A percentile compares a stretch with the other conserved stretches of the same genome.
Evolutionary conservation across 2,329 filamentous ascomycete genomes (phyloP).

Genomic region (Decorospora gaudefroyi): DNA sequence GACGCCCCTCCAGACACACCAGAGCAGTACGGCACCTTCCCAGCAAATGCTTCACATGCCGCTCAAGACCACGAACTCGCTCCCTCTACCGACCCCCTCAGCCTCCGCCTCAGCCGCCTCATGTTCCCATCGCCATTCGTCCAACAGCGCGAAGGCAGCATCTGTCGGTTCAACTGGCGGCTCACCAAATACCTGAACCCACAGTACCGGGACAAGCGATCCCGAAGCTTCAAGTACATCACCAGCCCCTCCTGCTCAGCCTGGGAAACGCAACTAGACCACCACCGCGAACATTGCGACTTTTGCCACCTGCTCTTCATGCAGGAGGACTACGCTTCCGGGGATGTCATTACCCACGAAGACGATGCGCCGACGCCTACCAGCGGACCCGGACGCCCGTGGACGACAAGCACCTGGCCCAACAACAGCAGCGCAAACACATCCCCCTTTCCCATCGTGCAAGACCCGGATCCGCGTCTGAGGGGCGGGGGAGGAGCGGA

Average conservation of each 20-base stretch:
- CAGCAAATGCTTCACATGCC: no score
- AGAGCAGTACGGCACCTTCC: not conserved
- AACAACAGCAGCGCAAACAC: not conserved
- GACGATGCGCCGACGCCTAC: slow-evolving; percentile 4
- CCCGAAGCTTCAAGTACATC: slow-evolving; percentile 1
- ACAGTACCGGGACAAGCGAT: not conserved
- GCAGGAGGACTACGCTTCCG: not conserved
- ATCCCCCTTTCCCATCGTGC: not conserved
- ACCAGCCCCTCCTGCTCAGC: not conserved
- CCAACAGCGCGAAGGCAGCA: not conserved
- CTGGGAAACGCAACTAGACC: slow-evolving; percentile 4
- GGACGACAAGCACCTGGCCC: not conserved
- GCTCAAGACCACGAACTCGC: not conserved
- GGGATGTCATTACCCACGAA: not conserved
- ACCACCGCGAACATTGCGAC: slow-evolving; percentile 5
- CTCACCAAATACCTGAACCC: not conserved
- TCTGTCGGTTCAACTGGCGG: slow-evolving; percentile 6
- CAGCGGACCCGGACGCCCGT: not conserved
- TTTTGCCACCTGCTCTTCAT: slow-evolving; percentile 1
- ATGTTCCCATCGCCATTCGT: not conserved
- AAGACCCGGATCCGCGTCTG: not conserved
- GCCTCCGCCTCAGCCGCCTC: not conserved
- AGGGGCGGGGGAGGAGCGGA: slow-evolving; percentile 7
- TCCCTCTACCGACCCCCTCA: not conserved
- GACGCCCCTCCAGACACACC: not conserved